Conservation (phyloP, 495 filamentous ascomycete genomes). For the Cercophora newfieldiana region DNA sequence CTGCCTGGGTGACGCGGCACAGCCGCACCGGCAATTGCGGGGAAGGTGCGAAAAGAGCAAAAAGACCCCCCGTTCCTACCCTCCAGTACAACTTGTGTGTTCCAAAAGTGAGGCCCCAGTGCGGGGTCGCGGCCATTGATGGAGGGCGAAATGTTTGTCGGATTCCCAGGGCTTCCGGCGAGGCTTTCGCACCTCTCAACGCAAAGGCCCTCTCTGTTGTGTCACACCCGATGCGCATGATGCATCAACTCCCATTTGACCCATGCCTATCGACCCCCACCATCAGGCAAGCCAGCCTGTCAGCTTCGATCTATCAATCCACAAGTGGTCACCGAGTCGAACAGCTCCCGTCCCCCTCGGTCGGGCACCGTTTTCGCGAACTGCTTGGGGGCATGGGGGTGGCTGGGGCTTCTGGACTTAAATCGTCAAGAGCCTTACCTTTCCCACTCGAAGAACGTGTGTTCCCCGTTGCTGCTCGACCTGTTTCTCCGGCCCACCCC, state of each 20-base stretch:
- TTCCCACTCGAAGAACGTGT: background rate
- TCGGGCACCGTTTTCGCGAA: background rate
- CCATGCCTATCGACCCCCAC: background rate
- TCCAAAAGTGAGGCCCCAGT: background rate
- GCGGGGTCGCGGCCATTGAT: background rate
- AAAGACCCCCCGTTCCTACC: background rate
- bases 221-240: background rate
- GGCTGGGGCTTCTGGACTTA: background rate
- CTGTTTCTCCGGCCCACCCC: background rate
- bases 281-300: background rate
- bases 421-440: background rate
- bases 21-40: background rate
- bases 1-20: background rate
- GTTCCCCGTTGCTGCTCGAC: background rate
- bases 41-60: background rate
- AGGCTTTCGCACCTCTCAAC: background rate
- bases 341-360: background rate
- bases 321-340: background rate
- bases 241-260: background rate
- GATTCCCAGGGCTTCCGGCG: background rate
- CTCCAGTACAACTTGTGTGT: background rate
- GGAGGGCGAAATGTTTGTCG: background rate
- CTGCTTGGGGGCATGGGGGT: background rate
- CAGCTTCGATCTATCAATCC: background rate
- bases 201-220: background rate